Evolutionary conservation across 2,329 filamentous ascomycete genomes (phyloP), one percentile per base, ranked within the genome.

Genomic region (Botrytis byssoidea): DNA sequence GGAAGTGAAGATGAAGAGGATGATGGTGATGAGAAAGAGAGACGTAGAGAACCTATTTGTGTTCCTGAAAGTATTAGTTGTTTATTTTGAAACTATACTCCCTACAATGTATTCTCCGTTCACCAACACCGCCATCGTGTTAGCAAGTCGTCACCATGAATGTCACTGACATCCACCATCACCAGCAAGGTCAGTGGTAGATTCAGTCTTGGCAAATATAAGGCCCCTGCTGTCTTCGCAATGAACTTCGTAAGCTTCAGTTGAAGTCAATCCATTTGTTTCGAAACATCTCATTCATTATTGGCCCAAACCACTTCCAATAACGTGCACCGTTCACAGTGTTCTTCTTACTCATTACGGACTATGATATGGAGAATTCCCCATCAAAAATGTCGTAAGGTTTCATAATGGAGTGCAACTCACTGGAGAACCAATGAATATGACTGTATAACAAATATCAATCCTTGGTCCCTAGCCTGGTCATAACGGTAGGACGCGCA

Each of bases 221-320:
- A 35, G 25, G 32, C 10, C 46, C 46, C 51, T 51, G 65, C 14
- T 5, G 46, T 55, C 37, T 67, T 67, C 61, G 70, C 61, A 67
- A 72, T 67, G 70, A 32, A 67, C 29, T 67, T 67, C 48, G 70
- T 67, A 51, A 72, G 61, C 70, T 44, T 44, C 22, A 22, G 8
- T 72, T 72, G 48, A 72, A 59, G 22, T 29, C 37, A 29, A 59
- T 40, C 20, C 16, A 35, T 25, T 35, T 46, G 20, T 67, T 40
- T 67, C 40, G 37, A 67, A 71, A 72, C 16, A 67, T 32, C 37
- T 29, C 35, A n/a, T 25, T 10, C 14, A 25, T 35, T 16, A 44
- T 71, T 71, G 70, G 70, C 20, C 40, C 18, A 55, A 44, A 18
- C 20, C 59, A 42, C 5, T 37, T 25, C n/a, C 4, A 32, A 18